Base-by-base conservation (phyloP, 2,329 filamentous ascomycete genomes). In the Penicillium sp. region DNA sequence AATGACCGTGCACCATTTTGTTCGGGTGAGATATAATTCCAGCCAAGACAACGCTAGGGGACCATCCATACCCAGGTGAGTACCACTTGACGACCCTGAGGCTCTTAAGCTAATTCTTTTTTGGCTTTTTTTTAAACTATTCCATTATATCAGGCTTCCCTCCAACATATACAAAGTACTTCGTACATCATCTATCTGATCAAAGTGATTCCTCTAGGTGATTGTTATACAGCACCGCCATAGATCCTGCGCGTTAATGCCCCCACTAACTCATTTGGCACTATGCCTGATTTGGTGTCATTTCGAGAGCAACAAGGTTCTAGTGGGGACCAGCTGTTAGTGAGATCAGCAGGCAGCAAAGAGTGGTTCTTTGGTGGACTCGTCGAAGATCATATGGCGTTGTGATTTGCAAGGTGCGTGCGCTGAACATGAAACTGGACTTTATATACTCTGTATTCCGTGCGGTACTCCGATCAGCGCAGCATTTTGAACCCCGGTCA, bases 21-120 rank as follows among this genome's bases (percentile, higher is more conserved):
- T 62, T 50, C 58, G 60, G 60, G 43, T 59, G 57, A 60, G 58
- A 57, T 48, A 49, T 56, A 58, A 57, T 7, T 56, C 56, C 44
- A 44, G 19, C 25, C 36, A 47, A 51, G 26, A 16, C 30, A 22
- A 55, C 58, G 56, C 58, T 60, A 58, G 40, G 53, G 17, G 42
- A 33, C 43, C 36, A 28, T 44, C n/a, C 5, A 50, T 55, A 35
- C 31, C 53, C 22, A 28, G 30, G 16, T 22, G 19, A 33, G 22
- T 19, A 22, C 12, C 10, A 37, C 16, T 14, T 25, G 16, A 19
- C 28, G 1, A 16, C 22, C 17, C 12, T 50, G 37, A 37, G 37
- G 37, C 45, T 50, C 37, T 25, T 16, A 16, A 5, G 38, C 3
- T 7, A 17, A 35, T 26, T 50, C 12, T 25, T 22, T n/a, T 25